Percentiles rank a stretch among this genome's conserved stretches.
phyloP scores from a whole-genome alignment of 2,329 filamentous ascomycete species.

The Tolypocladium ovalisporum region DNA sequence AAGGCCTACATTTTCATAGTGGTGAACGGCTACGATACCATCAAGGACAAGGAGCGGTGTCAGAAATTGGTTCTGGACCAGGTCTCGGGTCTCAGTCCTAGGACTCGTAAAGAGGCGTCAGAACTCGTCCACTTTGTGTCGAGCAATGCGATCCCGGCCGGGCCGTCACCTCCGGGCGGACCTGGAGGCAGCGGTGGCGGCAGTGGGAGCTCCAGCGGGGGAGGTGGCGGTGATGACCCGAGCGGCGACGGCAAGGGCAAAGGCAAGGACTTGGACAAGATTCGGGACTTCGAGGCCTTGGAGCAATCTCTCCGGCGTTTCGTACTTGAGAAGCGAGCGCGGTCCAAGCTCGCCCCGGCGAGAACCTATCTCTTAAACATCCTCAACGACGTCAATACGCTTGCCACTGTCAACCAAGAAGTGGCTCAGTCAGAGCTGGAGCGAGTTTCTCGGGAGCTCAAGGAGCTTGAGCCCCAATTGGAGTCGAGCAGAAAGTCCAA shows the following conservation, averaged over 20 bases:
- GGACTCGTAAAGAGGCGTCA: conserved; percentile 81
- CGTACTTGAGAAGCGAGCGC: conserved; percentile 87
- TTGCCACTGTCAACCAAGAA: conserved; percentile 80
- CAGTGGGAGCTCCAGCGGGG: conserved; percentile 39
- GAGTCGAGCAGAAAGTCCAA: conserved; percentile 76
- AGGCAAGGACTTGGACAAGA: conserved; percentile 78
- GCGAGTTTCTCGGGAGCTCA: conserved; percentile 68
- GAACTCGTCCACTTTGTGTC: conserved; percentile 97
- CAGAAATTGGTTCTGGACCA: conserved; percentile 91
- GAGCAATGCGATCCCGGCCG: conserved; percentile 82
- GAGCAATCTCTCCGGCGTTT: conserved; percentile 86
- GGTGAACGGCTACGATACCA: conserved; percentile 93
- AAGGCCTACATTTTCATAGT: conserved; percentile 99
- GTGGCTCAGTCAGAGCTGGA: conserved; percentile 78
- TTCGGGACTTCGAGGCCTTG: conserved; percentile 79
- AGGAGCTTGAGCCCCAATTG: conserved; percentile 73
- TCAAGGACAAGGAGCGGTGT: conserved; percentile 82
- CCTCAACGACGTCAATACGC: conserved; percentile 70
- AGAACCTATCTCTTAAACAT: conserved; percentile 94
- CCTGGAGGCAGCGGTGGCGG: conserved; percentile 44
- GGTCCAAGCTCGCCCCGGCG: conserved; percentile 90
- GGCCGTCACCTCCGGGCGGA: conserved; percentile 44
- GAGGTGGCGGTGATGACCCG: conserved; percentile 44
- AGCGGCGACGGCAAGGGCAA: conserved; percentile 51
- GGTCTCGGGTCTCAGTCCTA: conserved; percentile 75